These are phyloP conservation scores for Mesembryanthemum crystallinum DNA, from an alignment of 148 eudicot species.

Conservation along the genomic window DNA sequence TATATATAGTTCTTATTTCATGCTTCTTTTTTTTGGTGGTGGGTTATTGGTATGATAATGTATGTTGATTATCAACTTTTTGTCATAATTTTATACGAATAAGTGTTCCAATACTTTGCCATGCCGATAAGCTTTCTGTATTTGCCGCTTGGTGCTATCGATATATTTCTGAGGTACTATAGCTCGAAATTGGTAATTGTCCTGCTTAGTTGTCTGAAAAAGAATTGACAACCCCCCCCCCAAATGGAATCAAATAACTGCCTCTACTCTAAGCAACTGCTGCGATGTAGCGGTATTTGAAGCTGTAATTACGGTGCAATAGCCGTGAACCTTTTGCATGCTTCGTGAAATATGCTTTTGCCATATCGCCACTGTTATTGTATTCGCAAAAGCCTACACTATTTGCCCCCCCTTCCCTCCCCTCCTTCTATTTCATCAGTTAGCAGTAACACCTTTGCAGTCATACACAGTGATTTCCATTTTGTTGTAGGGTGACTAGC, in stretches of 20 bases:
- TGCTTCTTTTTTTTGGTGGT: not conserved
- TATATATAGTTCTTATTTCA: not conserved
- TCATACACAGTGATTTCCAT: not conserved
- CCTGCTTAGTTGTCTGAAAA: not conserved
- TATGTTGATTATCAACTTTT: not conserved
- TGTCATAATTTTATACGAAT: not conserved
- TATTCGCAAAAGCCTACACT: too few relatives aligned
- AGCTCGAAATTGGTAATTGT: not conserved
- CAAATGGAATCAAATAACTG: too few relatives aligned
- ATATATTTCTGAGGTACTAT: not conserved
- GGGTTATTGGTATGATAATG: not conserved
- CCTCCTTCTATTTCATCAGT: not conserved
- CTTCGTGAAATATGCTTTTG: too few relatives aligned
- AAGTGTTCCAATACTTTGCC: not conserved
- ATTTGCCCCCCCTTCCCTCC: not conserved
- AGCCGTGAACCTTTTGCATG: too few relatives aligned
- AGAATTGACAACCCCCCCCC: not conserved
- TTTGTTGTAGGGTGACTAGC: not conserved
- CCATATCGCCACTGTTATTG: too few relatives aligned
- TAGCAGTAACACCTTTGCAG: not conserved
- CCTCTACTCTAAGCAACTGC: too few relatives aligned
- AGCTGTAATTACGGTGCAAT: too few relatives aligned
- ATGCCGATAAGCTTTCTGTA: not conserved
- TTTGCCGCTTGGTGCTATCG: constrained; percentile 5
- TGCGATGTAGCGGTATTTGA: too few relatives aligned